phyloP scores from a whole-genome alignment of 2,329 filamentous ascomycete genomes.

The Monosporascus sp. region DNA sequence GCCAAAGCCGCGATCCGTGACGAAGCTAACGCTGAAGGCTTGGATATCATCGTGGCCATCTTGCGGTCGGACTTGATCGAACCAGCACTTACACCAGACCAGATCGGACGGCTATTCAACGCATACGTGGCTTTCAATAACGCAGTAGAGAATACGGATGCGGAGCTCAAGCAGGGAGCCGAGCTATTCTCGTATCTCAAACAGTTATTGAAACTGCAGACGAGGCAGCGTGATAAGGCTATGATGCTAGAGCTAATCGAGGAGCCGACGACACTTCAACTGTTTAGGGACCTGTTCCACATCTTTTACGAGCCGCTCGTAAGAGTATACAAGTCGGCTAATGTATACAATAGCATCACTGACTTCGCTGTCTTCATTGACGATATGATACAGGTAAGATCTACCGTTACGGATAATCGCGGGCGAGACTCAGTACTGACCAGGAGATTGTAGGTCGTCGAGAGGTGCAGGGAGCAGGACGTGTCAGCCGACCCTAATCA shows the following conservation, averaged over 20 bases:
- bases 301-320: constrained; percentile 99
- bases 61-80: constrained; percentile 72
- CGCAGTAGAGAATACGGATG: constrained; percentile 84
- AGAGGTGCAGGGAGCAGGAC: constrained; percentile 65
- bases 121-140: constrained; percentile 95
- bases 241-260: constrained; percentile 97
- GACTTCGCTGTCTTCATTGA: constrained; percentile 93
- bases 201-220: constrained; percentile 87
- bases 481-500: constrained; percentile 94
- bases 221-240: constrained; percentile 85
- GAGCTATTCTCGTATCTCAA: constrained; percentile 93
- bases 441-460: constrained; percentile 46
- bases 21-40: constrained; percentile 67
- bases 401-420: neutral
- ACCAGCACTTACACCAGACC: constrained; percentile 65
- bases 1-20: constrained; percentile 68
- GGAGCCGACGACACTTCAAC: constrained; percentile 92
- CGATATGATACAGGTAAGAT: constrained; percentile 74
- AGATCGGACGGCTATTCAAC: constrained; percentile 84
- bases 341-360: constrained; percentile 95
- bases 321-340: constrained; percentile 95
- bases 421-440: constrained; percentile 11
- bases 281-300: constrained; percentile 93
- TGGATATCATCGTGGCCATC: constrained; percentile 83
- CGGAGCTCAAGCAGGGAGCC: constrained; percentile 82